Base-by-base conservation (phyloP, 2,329 filamentous ascomycete species). In the Epichloe sibirici region DNA sequence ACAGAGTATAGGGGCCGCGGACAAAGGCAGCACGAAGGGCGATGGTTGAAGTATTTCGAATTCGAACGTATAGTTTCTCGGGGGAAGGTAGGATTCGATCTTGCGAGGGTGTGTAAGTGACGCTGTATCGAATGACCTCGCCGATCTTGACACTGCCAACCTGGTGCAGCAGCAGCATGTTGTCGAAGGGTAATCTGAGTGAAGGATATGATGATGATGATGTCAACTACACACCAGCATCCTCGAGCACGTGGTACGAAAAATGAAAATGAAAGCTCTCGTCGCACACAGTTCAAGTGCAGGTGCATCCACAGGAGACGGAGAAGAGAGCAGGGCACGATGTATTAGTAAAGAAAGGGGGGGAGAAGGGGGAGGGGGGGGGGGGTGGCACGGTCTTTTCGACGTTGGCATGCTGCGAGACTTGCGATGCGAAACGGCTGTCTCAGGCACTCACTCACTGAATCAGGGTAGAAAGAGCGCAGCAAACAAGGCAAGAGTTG, bases 11-110 rank as follows among this genome's bases (percentile, higher is more conserved):
- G 1, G 93, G 93, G 0, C 93, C 93, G 70, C 96, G 93, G 51
- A 98, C 85, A 66, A 96, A 98, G 53, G 93, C 93, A 51, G 93
- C 93, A 63, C 93, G 88, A 40, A 97, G 75, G 15, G 93, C 88
- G 57, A 95, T 88, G 53, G 88, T 86, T 40, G 87, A 93, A 9
- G 88, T 90, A 69, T 98, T 98, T 66, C 88, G 91, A 66, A 98
- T 83, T 61, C 88, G 89, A 45, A 98, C 80, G 69, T 88, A 81
- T 39, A 98, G 81, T 61, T 82, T 77, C 58, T 85, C 74, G 31
- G 91, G 91, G 91, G 4, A 85, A 4, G 93, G 93, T 3, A 95
- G 78, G 64, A 96, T 94, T 59, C 88, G 88, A 69, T 97, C 93
- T 62, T 83, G 78, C 40, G 85, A 84, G 4, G 93, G 93, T 1